phyloP scores from a whole-genome alignment of 2,329 filamentous ascomycete species.

The Metarhizium robertsii region DNA sequence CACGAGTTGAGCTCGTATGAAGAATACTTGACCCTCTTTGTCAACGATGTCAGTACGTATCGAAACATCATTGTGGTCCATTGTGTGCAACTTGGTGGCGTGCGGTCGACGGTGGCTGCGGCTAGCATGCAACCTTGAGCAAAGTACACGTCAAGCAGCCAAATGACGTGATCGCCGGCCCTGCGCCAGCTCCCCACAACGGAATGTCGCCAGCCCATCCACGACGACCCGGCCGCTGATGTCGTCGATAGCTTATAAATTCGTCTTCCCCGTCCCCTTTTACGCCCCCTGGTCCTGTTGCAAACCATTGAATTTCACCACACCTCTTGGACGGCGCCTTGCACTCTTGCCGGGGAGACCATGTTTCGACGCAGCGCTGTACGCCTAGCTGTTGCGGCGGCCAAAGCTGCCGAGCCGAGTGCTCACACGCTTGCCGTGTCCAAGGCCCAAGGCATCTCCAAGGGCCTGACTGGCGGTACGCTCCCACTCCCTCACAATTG shows the following conservation, averaged over 20 bases:
- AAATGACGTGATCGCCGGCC: background rate
- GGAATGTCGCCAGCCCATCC: background rate
- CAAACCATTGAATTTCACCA: background rate
- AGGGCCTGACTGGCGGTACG: slow-evolving; percentile 73
- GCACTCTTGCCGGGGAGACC: background rate
- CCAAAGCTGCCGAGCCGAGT: slow-evolving; percentile 35
- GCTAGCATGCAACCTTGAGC: too few species aligned
- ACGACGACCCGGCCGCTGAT: background rate
- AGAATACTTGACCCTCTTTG: background rate
- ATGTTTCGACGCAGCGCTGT: slow-evolving; percentile 66
- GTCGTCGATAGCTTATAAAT: background rate
- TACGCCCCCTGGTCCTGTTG: background rate
- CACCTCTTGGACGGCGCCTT: background rate
- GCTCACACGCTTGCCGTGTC: slow-evolving; percentile 64
- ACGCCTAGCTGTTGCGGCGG: slow-evolving; percentile 51
- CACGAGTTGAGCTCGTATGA: background rate
- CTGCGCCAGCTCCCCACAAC: background rate
- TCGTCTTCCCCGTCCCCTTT: background rate
- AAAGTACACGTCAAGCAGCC: background rate
- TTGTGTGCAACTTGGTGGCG: too few species aligned
- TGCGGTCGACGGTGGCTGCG: background rate
- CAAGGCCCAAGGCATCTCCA: slow-evolving; percentile 67
- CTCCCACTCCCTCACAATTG: background rate
- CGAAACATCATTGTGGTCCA: too few species aligned
- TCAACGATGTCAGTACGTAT: background rate